Conservation (phyloP, 257 asterid species). For the Eustoma russellianum region DNA sequence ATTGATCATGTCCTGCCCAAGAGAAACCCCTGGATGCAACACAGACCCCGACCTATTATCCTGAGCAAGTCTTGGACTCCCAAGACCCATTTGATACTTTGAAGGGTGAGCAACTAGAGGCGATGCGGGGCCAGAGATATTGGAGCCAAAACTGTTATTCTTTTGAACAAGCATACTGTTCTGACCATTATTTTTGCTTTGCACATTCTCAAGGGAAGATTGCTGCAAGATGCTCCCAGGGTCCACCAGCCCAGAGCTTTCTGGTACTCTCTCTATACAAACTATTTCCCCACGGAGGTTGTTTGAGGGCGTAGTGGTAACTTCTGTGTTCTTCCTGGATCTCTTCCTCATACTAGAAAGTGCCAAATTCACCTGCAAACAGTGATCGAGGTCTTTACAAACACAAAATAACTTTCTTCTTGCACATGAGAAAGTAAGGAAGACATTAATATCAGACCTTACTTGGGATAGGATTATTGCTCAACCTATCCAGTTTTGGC, state of each 20-base stretch:
- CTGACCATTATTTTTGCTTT: conserved; percentile 45
- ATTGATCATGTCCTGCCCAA: conserved; percentile 59
- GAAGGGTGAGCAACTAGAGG: conserved; percentile 49
- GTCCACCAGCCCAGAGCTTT: conserved; percentile 58
- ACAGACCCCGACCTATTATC: conserved; percentile 61
- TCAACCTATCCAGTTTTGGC: conserved; percentile 61
- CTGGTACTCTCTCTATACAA: conserved; percentile 55
- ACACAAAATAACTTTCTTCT: conserved; percentile 1
- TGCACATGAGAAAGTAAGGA: conserved; percentile 4
- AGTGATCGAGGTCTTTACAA: conserved; percentile 8
- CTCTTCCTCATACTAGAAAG: conserved; percentile 62
- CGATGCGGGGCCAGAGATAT: conserved; percentile 48
- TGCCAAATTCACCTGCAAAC: conserved; percentile 61
- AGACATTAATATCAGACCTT: conserved; percentile 40
- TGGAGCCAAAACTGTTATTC: conserved; percentile 61
- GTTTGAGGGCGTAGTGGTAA: conserved; percentile 38
- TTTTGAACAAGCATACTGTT: conserved; percentile 43
- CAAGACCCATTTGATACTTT: conserved; percentile 46
- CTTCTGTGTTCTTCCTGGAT: conserved; percentile 56
- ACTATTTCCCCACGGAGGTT: conserved; percentile 49
- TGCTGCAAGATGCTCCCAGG: conserved; percentile 45
- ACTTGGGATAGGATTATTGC: conserved; percentile 31
- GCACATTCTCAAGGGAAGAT: conserved; percentile 44
- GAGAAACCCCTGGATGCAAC: conserved; percentile 51
- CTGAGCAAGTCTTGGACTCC: conserved; percentile 61